Evolutionary conservation across 1,284 basidiomycete genomes (phyloP).

Genomic region (Xerocomus minutiporus): DNA sequence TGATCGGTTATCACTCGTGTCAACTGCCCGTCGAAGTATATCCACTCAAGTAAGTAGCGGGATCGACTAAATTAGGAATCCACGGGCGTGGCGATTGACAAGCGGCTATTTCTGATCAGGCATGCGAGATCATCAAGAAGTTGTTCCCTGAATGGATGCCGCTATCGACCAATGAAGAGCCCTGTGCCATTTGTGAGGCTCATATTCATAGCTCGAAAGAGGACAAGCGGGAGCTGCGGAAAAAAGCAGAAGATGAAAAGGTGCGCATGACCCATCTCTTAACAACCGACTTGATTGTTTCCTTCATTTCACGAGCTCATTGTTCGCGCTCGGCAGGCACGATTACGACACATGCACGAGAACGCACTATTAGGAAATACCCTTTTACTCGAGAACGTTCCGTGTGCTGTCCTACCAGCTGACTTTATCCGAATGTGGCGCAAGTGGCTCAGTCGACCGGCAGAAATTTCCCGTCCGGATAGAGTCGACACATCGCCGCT

Average conservation of each 20-base stretch:
- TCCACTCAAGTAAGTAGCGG: conserved; percentile 45
- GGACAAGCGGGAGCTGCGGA: conserved; percentile 53
- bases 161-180: conserved; percentile 44
- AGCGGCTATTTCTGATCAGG: conserved; percentile 38
- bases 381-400: conserved; percentile 41
- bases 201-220: conserved; percentile 52
- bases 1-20: conserved; percentile 50
- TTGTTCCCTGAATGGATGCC: conserved; percentile 66
- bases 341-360: conserved; percentile 57
- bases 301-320: conserved; percentile 14
- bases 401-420: conserved; percentile 56
- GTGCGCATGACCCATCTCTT: conserved; percentile 33
- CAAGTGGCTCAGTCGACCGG: conserved; percentile 61
- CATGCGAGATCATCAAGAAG: conserved; percentile 47
- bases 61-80: conserved; percentile 8
- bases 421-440: conserved; percentile 63
- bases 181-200: conserved; percentile 58
- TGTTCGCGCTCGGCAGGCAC: conserved; percentile 40
- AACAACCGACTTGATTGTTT: neutral
- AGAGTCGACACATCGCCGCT: conserved; percentile 56
- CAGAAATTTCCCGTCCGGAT: conserved; percentile 53
- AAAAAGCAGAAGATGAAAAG: conserved; percentile 70
- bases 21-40: conserved; percentile 54
- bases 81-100: conserved; percentile 18
- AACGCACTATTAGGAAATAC: conserved; percentile 46